Percentiles rank a stretch among this genome's conserved stretches.
These are phyloP conservation scores for Metschnikowia peoriensis DNA, from an alignment of 805 yeast genomes.

Conservation along the genomic window DNA sequence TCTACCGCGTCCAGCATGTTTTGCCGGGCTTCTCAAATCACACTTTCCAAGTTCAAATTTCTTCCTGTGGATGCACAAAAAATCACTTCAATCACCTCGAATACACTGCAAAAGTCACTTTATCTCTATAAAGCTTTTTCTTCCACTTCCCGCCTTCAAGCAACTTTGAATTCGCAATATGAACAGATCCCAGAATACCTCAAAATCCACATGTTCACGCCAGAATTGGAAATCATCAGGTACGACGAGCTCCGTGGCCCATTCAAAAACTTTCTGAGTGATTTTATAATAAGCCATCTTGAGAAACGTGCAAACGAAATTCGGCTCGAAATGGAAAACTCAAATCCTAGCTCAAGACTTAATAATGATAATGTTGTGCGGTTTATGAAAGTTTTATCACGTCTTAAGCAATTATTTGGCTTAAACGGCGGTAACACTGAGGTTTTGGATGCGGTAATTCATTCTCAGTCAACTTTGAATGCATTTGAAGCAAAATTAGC, in stretches of 20 bases:
- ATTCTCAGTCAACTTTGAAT: slow-evolving; percentile 12
- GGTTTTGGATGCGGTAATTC: slow-evolving; percentile 17
- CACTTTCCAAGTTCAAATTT: not conserved
- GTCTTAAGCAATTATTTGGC: slow-evolving; percentile 13
- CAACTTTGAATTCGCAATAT: slow-evolving; percentile 3
- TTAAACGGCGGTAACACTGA: slow-evolving; percentile 19
- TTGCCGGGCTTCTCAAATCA: not conserved
- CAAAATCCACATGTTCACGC: slow-evolving; percentile 18
- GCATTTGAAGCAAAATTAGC: slow-evolving; percentile 14
- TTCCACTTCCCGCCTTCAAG: not conserved
- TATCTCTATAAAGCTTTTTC: not conserved
- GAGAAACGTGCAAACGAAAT: slow-evolving; percentile 13
- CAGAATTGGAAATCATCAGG: slow-evolving; percentile 15
- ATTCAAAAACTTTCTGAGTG: slow-evolving; percentile 9
- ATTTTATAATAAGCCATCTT: slow-evolving; percentile 9
- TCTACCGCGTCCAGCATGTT: too few relatives aligned
- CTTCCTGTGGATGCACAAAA: not conserved
- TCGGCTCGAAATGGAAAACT: slow-evolving; percentile 5
- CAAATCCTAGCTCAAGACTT: slow-evolving; percentile 11
- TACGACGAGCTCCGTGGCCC: slow-evolving; percentile 15
- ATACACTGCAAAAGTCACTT: not conserved
- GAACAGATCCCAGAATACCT: slow-evolving; percentile 23
- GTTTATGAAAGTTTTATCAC: slow-evolving; percentile 13
- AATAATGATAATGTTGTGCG: slow-evolving; percentile 9
- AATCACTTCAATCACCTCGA: not conserved